phyloP scores from a whole-genome alignment of 2,329 filamentous ascomycete genomes.

The Pseudogymnoascus sp. region DNA sequence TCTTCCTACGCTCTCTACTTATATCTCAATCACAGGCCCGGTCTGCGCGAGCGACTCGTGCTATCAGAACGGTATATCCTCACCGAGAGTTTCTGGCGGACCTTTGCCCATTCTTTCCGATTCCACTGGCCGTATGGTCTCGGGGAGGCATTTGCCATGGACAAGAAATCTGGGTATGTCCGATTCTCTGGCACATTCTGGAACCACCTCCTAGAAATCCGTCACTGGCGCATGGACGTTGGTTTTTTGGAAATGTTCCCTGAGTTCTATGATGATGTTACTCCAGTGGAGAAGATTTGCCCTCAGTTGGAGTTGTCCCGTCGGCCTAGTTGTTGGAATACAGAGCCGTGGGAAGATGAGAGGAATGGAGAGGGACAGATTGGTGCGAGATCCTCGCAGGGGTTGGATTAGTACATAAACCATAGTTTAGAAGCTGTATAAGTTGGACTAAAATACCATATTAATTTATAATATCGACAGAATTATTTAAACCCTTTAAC shows the following conservation, averaged over 20 bases:
- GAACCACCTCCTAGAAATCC: neutral
- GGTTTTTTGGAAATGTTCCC: neutral
- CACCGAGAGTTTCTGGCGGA: neutral
- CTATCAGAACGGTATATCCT: neutral
- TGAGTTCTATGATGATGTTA: neutral
- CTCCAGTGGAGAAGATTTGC: neutral
- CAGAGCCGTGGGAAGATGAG: neutral
- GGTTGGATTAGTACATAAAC: neutral
- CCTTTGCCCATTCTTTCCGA: neutral
- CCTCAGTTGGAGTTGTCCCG: neutral
- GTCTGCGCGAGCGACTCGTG: neutral
- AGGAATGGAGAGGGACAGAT: neutral
- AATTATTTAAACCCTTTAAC: slow-evolving; percentile 17
- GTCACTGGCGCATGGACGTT: neutral
- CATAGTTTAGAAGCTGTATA: neutral
- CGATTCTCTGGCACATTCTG: neutral
- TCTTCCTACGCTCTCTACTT: neutral
- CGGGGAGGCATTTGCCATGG: neutral
- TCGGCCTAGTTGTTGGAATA: neutral
- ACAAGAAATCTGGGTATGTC: neutral
- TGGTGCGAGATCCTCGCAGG: neutral
- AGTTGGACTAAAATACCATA: neutral
- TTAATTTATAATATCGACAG: neutral
- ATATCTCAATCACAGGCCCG: neutral
- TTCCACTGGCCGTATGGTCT: neutral